A percentile compares a stretch with the other conserved stretches of the same genome.
phyloP scores from a whole-genome alignment of 2,329 filamentous ascomycete genomes.

The Pseudogymnoascus sp. region DNA sequence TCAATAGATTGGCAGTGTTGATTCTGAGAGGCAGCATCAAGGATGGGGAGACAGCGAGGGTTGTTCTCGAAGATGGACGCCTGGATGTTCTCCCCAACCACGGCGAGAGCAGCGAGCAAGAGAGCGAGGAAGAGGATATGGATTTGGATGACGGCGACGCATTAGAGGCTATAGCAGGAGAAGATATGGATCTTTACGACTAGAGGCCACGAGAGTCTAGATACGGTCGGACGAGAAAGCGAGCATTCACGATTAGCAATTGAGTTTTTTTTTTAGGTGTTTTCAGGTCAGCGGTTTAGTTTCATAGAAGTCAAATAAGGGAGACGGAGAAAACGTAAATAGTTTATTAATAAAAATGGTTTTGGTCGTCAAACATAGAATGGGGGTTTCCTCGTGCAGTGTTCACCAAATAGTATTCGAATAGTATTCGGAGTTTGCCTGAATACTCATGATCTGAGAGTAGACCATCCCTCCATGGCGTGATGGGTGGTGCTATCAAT shows the following conservation, averaged over 20 bases:
- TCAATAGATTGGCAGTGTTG: conserved; percentile 86
- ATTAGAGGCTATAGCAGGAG: conserved; percentile 45
- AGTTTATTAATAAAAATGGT: neutral
- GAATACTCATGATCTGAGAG: no score
- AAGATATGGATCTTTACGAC: conserved; percentile 50
- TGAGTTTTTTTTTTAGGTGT: neutral
- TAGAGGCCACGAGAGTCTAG: conserved; percentile 13
- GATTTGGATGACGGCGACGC: conserved; percentile 45
- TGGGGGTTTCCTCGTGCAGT: neutral
- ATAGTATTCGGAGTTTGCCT: no score
- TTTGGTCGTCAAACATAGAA: neutral
- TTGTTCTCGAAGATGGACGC: conserved; percentile 71
- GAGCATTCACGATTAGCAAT: neutral
- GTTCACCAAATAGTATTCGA: no score
- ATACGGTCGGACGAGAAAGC: neutral
- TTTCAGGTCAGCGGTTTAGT: neutral
- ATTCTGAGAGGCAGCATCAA: conserved; percentile 77
- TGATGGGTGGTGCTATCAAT: no score
- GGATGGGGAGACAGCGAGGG: conserved; percentile 75
- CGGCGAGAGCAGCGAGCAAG: conserved; percentile 60
- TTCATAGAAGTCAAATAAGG: neutral
- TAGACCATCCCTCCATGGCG: no score
- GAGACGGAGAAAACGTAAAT: neutral
- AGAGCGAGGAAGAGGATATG: conserved; percentile 61
- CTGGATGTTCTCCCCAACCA: conserved; percentile 82